These are phyloP conservation scores for Spergularia azorica DNA, from an alignment of 179 eudicot genomes.

Conservation along the genomic window DNA sequence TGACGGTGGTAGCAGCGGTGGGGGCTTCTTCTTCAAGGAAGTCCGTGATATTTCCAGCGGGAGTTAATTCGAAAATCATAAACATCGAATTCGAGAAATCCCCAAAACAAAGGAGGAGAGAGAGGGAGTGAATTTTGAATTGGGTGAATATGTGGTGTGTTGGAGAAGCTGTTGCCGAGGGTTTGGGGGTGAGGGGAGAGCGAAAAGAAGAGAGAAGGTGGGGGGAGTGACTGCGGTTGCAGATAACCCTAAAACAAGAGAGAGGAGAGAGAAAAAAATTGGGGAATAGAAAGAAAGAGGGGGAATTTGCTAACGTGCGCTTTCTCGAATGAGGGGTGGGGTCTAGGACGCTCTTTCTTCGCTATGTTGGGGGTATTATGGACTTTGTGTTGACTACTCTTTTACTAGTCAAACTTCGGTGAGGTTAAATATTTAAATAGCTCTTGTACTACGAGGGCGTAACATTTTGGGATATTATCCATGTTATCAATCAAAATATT, in stretches of 20 bases:
- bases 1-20: conserved; percentile 10
- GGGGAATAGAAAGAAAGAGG: neutral
- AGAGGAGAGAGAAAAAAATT: neutral
- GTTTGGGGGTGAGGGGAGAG: conserved; percentile 14
- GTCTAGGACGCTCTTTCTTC: too few species aligned
- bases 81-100: neutral
- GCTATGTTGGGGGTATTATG: too few species aligned
- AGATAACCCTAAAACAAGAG: conserved; percentile 2
- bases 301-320: conserved; percentile 16
- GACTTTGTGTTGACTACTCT: too few species aligned
- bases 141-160: too few species aligned
- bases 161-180: too few species aligned
- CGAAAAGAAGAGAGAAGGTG: neutral
- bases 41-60: neutral
- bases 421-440: too few species aligned
- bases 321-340: neutral
- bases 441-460: too few species aligned
- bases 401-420: too few species aligned
- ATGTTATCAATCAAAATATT: too few species aligned
- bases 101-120: neutral
- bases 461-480: too few species aligned
- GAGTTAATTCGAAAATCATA: neutral
- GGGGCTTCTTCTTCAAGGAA: neutral
- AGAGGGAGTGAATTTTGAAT: conserved; percentile 27
- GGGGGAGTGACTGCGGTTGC: neutral